A percentile compares a stretch with the other conserved stretches of the same genome.
phyloP scores from a whole-genome alignment of 1,139 yeast species.

The Candida gigantensis region DNA sequence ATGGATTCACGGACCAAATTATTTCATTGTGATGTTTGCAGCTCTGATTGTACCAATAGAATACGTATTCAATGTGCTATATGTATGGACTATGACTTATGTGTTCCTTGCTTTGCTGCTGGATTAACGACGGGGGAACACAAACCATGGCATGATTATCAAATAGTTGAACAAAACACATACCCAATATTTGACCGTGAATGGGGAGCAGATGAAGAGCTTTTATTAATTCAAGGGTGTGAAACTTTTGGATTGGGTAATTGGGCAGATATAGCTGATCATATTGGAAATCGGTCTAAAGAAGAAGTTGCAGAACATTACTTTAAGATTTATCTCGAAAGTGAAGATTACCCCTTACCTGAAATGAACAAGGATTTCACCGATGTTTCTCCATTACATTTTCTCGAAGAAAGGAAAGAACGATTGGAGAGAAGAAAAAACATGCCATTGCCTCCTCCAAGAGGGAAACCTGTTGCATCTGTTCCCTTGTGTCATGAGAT shows the following conservation, averaged over 20 bases:
- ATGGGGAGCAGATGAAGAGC: conserved; percentile 99
- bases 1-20: conserved; percentile 44
- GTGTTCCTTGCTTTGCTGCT: conserved; percentile 93
- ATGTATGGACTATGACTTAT: conserved; percentile 89
- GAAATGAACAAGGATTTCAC: conserved; percentile 72
- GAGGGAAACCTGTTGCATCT: conserved; percentile 84
- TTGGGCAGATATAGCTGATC: conserved; percentile 97
- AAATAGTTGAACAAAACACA: conserved; percentile 89
- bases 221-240: conserved; percentile 84
- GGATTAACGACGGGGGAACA: conserved; percentile 83
- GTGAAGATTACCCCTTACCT: conserved; percentile 77
- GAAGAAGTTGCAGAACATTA: conserved; percentile 92
- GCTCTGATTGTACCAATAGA: conserved; percentile 90
- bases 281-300: conserved; percentile 86
- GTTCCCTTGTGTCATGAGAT: conserved; percentile 96
- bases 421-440: conserved; percentile 72
- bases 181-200: conserved; percentile 87
- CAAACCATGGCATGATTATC: conserved; percentile 92
- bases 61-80: conserved; percentile 90
- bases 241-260: conserved; percentile 91
- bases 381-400: conserved; percentile 64
- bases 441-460: conserved; percentile 72
- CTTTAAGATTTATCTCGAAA: conserved; percentile 64
- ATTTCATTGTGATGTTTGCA: conserved; percentile 93
- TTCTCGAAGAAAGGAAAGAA: conserved; percentile 65